A percentile compares a stretch with the other conserved stretches of the same genome.
Evolutionary conservation across 176 grass and related monocot species (phyloP).

Genomic region (Eleusine indica): DNA sequence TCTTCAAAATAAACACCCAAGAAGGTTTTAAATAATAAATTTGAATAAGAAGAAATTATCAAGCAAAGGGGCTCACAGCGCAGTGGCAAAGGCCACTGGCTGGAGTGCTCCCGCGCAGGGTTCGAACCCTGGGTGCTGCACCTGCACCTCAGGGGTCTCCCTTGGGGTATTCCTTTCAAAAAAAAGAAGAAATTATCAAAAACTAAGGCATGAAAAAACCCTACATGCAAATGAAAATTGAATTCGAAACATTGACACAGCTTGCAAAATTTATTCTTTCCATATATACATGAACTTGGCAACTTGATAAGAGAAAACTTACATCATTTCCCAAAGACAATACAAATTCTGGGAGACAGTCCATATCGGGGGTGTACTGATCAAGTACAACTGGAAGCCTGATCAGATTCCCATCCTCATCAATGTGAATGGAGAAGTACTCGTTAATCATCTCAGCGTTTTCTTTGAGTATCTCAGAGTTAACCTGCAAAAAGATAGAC

Average conservation of each 20-base stretch:
- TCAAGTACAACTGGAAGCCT: constrained; percentile 96
- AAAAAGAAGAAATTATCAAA: background rate
- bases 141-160: no score
- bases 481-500: constrained; percentile 53
- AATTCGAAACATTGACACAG: constrained; percentile 19
- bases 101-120: no score
- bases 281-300: constrained; percentile 16
- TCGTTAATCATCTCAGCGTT: constrained; percentile 85
- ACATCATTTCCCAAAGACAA: constrained; percentile 87
- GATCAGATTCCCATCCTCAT: constrained; percentile 69
- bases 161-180: no score
- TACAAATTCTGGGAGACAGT: constrained; percentile 82
- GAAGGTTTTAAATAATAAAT: background rate
- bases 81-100: no score
- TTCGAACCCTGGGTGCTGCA: no score
- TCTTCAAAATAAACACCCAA: background rate
- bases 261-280: constrained; percentile 8
- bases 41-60: background rate
- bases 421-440: constrained; percentile 80
- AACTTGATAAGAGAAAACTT: constrained; percentile 45
- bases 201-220: background rate
- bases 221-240: constrained; percentile 1
- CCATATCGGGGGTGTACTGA: constrained; percentile 92
- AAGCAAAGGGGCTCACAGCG: no score
- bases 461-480: constrained; percentile 79